phyloP scores from a whole-genome alignment of 2,329 filamentous ascomycete species.

The Talaromyces sp. region DNA sequence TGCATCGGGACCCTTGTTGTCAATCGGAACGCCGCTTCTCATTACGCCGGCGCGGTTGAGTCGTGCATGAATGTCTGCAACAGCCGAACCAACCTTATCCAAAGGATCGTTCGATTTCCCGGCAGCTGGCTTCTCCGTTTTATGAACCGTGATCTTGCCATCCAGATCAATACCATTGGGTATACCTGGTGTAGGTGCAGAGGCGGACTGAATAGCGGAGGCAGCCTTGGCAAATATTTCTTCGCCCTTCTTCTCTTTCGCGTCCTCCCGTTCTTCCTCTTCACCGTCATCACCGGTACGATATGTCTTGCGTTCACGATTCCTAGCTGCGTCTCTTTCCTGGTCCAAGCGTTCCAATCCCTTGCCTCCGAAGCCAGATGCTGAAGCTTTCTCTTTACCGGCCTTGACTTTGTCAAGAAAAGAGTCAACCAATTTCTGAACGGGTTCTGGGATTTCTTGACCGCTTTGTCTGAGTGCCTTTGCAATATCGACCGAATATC shows the following conservation, averaged over 20 bases:
- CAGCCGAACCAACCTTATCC: conserved; percentile 85
- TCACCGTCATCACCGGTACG: conserved; percentile 84
- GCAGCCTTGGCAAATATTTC: conserved; percentile 59
- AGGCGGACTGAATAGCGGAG: conserved; percentile 61
- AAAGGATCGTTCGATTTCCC: conserved; percentile 60
- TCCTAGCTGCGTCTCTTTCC: conserved; percentile 80
- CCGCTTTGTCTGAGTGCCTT: conserved; percentile 92
- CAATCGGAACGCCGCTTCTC: conserved; percentile 87
- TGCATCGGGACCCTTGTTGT: conserved; percentile 97
- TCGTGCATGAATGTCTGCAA: conserved; percentile 84
- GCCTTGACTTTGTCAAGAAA: conserved; percentile 89
- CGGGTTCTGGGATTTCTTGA: conserved; percentile 70
- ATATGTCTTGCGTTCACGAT: conserved; percentile 82
- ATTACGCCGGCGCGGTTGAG: conserved; percentile 86
- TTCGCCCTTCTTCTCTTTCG: conserved; percentile 65
- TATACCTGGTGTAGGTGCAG: conserved; percentile 46
- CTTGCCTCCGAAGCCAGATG: conserved; percentile 89
- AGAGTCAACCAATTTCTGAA: conserved; percentile 59
- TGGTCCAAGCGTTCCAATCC: conserved; percentile 88
- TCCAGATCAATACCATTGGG: conserved; percentile 60
- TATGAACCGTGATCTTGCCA: conserved; percentile 70
- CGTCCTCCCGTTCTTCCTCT: conserved; percentile 64
- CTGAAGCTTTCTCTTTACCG: conserved; percentile 80
- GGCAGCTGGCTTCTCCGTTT: conserved; percentile 58
- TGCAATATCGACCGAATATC: conserved; percentile 80